A percentile compares a stretch with the other conserved stretches of the same genome.
Evolutionary conservation across 129 eudicot genomes (phyloP).

Genomic region (Saposhnikovia divaricata): DNA sequence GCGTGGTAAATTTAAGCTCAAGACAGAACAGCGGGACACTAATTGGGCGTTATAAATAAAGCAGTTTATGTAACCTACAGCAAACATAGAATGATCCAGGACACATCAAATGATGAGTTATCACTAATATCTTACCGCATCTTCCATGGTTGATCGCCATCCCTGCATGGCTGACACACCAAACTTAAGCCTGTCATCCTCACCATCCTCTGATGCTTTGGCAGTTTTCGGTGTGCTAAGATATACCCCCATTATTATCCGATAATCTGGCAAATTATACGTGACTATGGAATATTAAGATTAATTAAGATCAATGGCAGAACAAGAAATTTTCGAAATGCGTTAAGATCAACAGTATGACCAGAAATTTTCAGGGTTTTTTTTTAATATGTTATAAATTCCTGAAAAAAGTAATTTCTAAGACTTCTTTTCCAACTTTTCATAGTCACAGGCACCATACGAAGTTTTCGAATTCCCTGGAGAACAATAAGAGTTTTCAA

Average conservation of each 20-base stretch:
- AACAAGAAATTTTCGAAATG: neutral
- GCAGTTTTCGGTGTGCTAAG: conserved; percentile 72
- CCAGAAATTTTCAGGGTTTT: too few relatives aligned
- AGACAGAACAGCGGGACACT: conserved; percentile 8
- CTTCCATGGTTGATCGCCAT: conserved; percentile 96
- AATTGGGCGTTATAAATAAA: neutral
- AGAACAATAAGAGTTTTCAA: too few relatives aligned
- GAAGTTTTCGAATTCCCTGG: neutral
- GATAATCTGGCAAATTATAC: neutral
- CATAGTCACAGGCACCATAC: too few relatives aligned
- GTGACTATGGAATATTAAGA: neutral
- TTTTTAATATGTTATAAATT: too few relatives aligned
- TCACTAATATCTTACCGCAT: conserved; percentile 50
- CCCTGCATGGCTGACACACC: conserved; percentile 93
- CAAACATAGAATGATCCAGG: neutral
- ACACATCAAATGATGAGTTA: neutral
- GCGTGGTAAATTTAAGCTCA: conserved; percentile 6
- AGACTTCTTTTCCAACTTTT: too few relatives aligned
- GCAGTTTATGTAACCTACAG: neutral
- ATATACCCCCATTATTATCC: conserved; percentile 62
- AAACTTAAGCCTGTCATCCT: conserved; percentile 54
- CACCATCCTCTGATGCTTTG: conserved; percentile 76
- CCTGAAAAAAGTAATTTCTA: too few relatives aligned
- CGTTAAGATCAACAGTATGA: too few relatives aligned
- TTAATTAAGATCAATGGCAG: neutral